Conservation (phyloP, 805 yeast genomes). For the Saturnispora ahearnii region DNA sequence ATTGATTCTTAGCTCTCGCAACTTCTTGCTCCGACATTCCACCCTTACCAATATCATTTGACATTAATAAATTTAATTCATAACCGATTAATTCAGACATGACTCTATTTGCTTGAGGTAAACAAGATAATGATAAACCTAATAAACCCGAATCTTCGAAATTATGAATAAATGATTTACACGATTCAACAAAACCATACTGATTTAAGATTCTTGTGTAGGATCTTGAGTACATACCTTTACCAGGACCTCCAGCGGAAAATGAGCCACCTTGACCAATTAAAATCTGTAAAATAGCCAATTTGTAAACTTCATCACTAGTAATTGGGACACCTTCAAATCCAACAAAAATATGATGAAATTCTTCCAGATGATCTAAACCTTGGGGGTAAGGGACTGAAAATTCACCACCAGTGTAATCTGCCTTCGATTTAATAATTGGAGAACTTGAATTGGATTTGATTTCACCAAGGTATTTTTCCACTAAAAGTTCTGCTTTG, state of each 20-base stretch:
- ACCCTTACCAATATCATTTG: constrained; percentile 40
- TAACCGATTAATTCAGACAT: constrained; percentile 70
- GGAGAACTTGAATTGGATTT: constrained; percentile 19
- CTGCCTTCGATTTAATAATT: constrained; percentile 31
- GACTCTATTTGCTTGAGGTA: constrained; percentile 79
- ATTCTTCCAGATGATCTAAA: constrained; percentile 63
- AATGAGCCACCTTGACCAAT: constrained; percentile 97
- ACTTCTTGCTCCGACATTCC: constrained; percentile 68
- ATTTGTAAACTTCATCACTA: constrained; percentile 80
- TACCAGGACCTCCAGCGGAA: constrained; percentile 98
- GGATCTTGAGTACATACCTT: constrained; percentile 94
- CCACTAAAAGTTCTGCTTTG: constrained; percentile 54
- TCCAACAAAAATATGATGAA: constrained; percentile 77
- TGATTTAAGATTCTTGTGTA: constrained; percentile 88
- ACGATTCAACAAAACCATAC: constrained; percentile 83
- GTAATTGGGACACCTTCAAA: constrained; percentile 81
- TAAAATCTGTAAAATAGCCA: constrained; percentile 82
- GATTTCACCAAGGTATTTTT: constrained; percentile 59
- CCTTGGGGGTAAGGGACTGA: constrained; percentile 45
- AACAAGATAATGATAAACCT: constrained; percentile 78
- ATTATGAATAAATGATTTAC: constrained; percentile 81
- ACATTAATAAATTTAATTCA: constrained; percentile 43
- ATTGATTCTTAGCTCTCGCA: constrained; percentile 83
- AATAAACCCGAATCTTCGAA: constrained; percentile 86
- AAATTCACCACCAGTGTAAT: constrained; percentile 53